Evolutionary conservation across 2,329 filamentous ascomycete species (phyloP).

Genomic region (Stagonosporopsis tanaceti): DNA sequence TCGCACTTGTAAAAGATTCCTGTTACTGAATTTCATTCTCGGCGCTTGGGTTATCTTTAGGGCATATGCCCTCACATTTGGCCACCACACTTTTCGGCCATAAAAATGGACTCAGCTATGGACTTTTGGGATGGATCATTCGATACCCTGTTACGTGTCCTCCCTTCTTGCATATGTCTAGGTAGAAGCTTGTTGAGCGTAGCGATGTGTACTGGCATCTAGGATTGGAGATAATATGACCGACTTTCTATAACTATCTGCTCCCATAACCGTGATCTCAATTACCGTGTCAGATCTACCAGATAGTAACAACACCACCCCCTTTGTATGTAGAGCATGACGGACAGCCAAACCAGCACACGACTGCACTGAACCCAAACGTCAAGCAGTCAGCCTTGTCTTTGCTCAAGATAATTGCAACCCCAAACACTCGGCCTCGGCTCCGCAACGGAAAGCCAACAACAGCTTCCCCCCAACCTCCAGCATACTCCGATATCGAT

Average conservation of each 20-base stretch:
- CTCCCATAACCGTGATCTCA: background rate
- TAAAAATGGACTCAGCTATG: conserved; percentile 32
- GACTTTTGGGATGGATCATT: conserved; percentile 28
- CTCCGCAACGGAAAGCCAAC: background rate
- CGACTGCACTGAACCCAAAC: background rate
- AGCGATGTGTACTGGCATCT: conserved; percentile 5
- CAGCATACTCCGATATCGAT: background rate
- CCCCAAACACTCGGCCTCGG: conserved; percentile 2
- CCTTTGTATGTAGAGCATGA: background rate
- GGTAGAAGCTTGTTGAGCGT: conserved; percentile 17
- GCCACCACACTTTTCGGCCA: conserved; percentile 24
- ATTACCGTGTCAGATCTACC: background rate
- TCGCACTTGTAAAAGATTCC: conserved; percentile 42
- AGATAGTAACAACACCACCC: background rate
- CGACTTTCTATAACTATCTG: background rate
- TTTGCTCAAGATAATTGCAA: background rate
- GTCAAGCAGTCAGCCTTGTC: background rate
- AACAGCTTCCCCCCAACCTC: background rate
- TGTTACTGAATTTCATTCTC: conserved; percentile 26
- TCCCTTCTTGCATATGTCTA: conserved; percentile 24
- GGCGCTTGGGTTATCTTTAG: conserved; percentile 24
- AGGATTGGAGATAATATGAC: conserved; percentile 14
- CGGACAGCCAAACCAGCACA: background rate
- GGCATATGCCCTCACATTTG: conserved; percentile 17
- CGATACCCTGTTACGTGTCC: conserved; percentile 38